Evolutionary conservation across 75 land plant species (phyloP), one percentile per base, ranked within the genome.

Genomic region (Picea sitchensis): DNA sequence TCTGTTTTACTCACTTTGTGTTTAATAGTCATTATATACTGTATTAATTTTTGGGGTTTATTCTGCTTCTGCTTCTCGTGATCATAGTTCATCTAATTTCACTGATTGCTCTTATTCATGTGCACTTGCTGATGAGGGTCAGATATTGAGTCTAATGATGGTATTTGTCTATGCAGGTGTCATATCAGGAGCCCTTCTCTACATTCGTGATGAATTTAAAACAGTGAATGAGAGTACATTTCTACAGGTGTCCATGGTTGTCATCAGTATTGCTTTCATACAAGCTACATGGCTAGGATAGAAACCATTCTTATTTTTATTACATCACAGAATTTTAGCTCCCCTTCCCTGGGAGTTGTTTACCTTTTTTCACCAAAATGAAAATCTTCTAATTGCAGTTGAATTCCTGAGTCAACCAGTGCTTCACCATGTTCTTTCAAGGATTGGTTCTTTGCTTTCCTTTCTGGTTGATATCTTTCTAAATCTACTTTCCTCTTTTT

Each of bases 171-270:
- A 63, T 84, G 71, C 84, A 95, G 98, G 98, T 32, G 98, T 92
- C 59, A 92, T 92, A 65, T 92, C 94, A 58, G 92, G 94, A 44
- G 94, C 94, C 8, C 88, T 92, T 76, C 83, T 92, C 1, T 92
- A 92, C 76, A 92, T 92, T 20, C 86, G 87, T 61, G 94, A 90
- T 84, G 94, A 92, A 20, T 90, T 92, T 83, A 82, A 88, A 74
- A 81, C 57, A 20, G 94, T 92, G 14, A 71, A 73, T 41, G 65
- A 76, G 21, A 92, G 92, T 69, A 85, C 85, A 54, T 81, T 92
- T 78, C 62, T 92, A 23, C 94, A 92, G 92, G 94, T 88, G 64
- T 18, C 26, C 26, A 54, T 79, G 78, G 15, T 68, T 41, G 58
- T n/a, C 20, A 15, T 68, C 30, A 41, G 21, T 36, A 21, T 58